Evolutionary conservation across 176 grass and related monocot species (phyloP), one percentile per base, ranked within the genome.

Genomic region (Aegilops bicornis): DNA sequence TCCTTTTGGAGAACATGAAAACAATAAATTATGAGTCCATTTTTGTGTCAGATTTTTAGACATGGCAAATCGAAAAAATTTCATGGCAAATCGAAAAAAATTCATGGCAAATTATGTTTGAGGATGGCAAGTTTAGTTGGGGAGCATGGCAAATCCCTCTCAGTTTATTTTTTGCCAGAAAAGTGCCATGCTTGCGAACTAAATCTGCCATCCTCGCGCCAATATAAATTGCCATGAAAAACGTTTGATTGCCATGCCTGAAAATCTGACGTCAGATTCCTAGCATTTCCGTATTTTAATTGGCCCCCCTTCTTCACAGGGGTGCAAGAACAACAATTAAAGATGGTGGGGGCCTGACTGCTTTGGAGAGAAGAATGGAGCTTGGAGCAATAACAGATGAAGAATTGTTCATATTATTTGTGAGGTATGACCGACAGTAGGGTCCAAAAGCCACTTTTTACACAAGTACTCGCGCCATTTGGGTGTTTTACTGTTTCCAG

Each of bases 341-440:
- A 88, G 96, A 98, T 89, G 93, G 88, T 9, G 93, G 93, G 29
- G 92, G 90, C 16, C 40, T 98, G 71, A 98, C 96, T 85, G 91
- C 96, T 82, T 86, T 98, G 47, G 96, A 98, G 88, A 95, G 96
- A 85, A 89, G 93, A 91, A 98, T 98, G 96, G 96, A 98, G 69
- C 93, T 95, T 58, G 96, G 96, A 87, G 96, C 96, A 86, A 98
- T 98, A 83, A 94, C 93, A 6, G 93, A 98, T 84, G 96, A 98
- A 88, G 89, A 92, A 76, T 86, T 98, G 81, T 95, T 98, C 86
- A 93, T 98, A 91, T 89, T 98, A 82, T 93, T 98, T 90, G 91
- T 89, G 81, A 87, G 88, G 87, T 88, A 89, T 14, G 79, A 83
- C 61, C 27, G 59, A 48, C 4, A 59, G 5, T 35, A 31, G 35